A percentile compares a stretch with the other conserved stretches of the same genome.
Evolutionary conservation across 2,329 filamentous ascomycete species (phyloP).

Genomic region (Verticillium nubilum): DNA sequence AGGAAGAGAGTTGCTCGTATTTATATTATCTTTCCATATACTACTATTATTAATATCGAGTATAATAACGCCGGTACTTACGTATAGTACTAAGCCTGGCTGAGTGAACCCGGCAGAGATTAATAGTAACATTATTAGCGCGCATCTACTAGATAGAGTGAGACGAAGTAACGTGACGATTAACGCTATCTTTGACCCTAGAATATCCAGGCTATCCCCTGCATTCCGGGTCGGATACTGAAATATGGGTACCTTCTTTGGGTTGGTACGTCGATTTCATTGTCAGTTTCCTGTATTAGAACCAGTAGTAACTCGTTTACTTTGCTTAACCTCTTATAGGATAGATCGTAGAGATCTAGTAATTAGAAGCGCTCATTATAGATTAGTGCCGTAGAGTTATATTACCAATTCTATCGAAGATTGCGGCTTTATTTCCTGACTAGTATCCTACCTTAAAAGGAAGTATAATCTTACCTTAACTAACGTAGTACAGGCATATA

Average conservation of each 20-base stretch:
- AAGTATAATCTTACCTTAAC: background rate
- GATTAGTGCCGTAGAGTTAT: background rate
- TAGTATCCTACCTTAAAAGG: background rate
- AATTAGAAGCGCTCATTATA: background rate
- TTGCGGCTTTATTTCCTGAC: background rate
- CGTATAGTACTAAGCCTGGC: background rate
- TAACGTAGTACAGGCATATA: background rate
- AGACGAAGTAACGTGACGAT: background rate
- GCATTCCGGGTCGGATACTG: background rate
- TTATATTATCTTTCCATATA: background rate
- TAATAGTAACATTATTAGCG: background rate
- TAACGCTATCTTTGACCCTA: background rate
- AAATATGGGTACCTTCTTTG: background rate
- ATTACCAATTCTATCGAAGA: background rate
- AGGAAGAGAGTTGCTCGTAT: too few relatives aligned
- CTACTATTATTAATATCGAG: background rate
- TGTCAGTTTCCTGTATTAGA: background rate
- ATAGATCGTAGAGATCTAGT: background rate
- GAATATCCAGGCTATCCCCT: background rate
- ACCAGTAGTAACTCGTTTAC: background rate
- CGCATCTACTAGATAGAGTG: background rate
- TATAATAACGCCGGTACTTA: background rate
- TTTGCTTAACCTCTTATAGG: background rate
- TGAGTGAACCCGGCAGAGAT: background rate
- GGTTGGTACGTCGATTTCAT: background rate